phyloP scores from a whole-genome alignment of 2,329 filamentous ascomycete genomes.

The Claviceps fusiformis region DNA sequence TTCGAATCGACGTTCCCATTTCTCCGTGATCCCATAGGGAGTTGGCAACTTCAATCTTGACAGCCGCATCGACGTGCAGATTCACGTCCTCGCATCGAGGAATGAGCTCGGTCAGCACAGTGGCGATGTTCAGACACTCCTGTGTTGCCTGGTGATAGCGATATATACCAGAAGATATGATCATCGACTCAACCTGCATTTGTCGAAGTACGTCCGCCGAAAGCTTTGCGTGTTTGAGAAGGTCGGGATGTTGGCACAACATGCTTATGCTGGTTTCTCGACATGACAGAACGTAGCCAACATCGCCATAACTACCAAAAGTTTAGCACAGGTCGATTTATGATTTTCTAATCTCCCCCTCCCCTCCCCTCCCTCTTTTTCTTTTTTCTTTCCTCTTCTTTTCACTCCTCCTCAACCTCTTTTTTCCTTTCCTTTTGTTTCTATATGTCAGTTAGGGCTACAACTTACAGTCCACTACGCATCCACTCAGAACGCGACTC shows the following conservation, averaged over 20 bases:
- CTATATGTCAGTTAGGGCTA: no score
- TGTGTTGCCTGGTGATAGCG: conserved; percentile 71
- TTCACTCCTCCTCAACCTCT: no score
- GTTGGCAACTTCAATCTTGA: conserved; percentile 72
- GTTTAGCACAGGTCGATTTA: conserved; percentile 4
- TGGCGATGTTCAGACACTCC: conserved; percentile 75
- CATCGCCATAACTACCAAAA: conserved; percentile 51
- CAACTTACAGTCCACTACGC: conserved; percentile 58
- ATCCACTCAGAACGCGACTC: conserved; percentile 62
- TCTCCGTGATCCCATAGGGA: conserved; percentile 93
- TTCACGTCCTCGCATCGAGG: conserved; percentile 54
- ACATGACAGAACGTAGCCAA: conserved; percentile 68
- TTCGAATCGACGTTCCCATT: conserved; percentile 73
- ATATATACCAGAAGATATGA: conserved; percentile 62
- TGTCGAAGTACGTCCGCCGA: conserved; percentile 50
- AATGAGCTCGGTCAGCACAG: conserved; percentile 69
- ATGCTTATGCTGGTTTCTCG: conserved; percentile 73
- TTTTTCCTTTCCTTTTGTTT: no score
- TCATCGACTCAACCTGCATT: conserved; percentile 62
- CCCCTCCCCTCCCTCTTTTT: not conserved
- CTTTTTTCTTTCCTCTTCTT: not conserved
- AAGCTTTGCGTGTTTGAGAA: conserved; percentile 48
- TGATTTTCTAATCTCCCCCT: not conserved
- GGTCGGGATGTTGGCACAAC: conserved; percentile 53
- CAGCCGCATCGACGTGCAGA: conserved; percentile 61